These are phyloP conservation scores for Macrophomina pseudophaseolina DNA, from an alignment of 2,329 filamentous ascomycete genomes.

Conservation along the genomic window DNA sequence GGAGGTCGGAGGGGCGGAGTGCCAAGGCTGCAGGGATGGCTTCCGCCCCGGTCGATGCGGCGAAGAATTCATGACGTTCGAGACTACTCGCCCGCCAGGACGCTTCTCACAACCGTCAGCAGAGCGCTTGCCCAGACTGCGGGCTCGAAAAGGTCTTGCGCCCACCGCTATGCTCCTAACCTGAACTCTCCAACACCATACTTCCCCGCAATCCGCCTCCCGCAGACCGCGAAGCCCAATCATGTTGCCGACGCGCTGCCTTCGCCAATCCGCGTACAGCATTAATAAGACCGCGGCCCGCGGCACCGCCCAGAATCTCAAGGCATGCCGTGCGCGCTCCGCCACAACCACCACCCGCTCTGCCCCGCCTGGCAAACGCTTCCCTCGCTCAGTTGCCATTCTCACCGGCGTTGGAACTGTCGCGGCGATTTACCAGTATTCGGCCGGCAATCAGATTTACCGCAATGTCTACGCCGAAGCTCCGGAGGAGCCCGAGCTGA, in stretches of 20 bases:
- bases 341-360: conserved; percentile 3
- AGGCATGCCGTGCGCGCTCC: conserved; percentile 7
- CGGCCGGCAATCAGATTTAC: conserved; percentile 28
- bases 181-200: background rate
- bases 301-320: conserved; percentile 4
- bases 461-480: conserved; percentile 56
- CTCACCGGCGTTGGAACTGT: conserved; percentile 50
- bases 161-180: background rate
- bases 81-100: background rate
- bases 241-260: conserved; percentile 25
- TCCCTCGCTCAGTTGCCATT: conserved; percentile 50
- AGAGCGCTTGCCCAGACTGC: background rate
- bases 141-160: background rate
- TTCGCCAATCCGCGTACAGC: conserved; percentile 26
- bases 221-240: background rate
- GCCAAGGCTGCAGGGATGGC: conserved; percentile 4
- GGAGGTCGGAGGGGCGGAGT: background rate
- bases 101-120: conserved; percentile 1
- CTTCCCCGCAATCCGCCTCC: background rate
- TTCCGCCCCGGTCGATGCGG: conserved; percentile 16
- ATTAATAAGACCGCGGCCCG: conserved; percentile 24
- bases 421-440: conserved; percentile 39
- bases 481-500: conserved; percentile 44
- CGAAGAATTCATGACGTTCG: conserved; percentile 21
- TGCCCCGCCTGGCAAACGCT: conserved; percentile 38